Evolutionary conservation across 2,329 filamentous ascomycete species (phyloP).

Genomic region (Hymenoscyphus albidus): DNA sequence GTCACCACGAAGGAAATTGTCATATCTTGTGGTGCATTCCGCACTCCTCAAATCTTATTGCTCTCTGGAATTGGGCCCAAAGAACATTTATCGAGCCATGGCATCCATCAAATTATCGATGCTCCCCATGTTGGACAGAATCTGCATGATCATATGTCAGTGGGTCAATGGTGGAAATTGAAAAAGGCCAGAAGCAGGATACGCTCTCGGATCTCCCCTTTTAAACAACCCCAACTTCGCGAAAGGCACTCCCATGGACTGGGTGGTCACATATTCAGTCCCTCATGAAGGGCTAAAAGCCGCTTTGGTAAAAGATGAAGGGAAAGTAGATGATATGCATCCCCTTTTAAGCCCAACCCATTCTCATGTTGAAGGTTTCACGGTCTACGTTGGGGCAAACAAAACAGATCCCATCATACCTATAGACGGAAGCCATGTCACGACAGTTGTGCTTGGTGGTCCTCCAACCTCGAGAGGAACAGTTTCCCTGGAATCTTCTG

Average conservation of each 20-base stretch:
- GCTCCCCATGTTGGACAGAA: background rate
- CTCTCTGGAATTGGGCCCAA: background rate
- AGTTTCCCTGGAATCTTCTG: conserved; percentile 8
- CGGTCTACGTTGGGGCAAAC: too few species aligned
- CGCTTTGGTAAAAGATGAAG: background rate
- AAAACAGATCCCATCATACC: background rate
- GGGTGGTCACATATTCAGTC: conserved; percentile 8
- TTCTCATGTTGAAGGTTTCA: too few species aligned
- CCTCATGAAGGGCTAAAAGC: conserved; percentile 2
- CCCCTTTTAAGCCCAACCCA: background rate
- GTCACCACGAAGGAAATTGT: conserved; percentile 42
- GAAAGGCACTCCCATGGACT: conserved; percentile 15
- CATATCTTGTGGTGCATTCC: conserved; percentile 43
- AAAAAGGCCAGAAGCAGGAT: conserved; percentile 13
- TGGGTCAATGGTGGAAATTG: conserved; percentile 12
- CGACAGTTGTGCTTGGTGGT: conserved; percentile 7
- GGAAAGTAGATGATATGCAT: conserved; percentile 25
- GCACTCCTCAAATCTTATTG: conserved; percentile 38
- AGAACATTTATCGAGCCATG: background rate
- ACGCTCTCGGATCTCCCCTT: conserved; percentile 13
- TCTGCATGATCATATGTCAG: conserved; percentile 39
- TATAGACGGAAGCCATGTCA: conserved; percentile 13
- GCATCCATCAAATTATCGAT: background rate
- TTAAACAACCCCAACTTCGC: conserved; percentile 10
- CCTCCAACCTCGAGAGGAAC: conserved; percentile 19